Evolutionary conservation across 106 monocot genomes (phyloP), one percentile per base, ranked within the genome.

Genomic region (Dendrobium huoshanense): DNA sequence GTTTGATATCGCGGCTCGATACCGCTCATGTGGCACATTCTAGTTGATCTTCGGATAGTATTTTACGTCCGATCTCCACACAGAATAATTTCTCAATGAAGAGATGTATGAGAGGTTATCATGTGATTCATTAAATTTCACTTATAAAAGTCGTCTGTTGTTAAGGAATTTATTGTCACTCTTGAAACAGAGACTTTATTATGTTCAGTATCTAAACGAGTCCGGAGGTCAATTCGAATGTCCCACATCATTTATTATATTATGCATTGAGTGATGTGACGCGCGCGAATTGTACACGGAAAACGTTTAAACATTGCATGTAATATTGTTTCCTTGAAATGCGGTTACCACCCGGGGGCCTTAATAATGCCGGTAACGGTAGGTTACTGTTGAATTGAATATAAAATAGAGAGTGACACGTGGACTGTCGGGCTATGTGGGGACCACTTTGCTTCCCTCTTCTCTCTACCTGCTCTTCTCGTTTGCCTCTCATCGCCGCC

Each of bases 351-450:
- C 64, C 3, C n/a, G n/a, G n/a, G 64, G 64, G 22, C n/a, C 25
- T 25, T 24, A 25, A 65, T 65, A 25, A 65, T 6, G 20, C 9
- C 64, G 43, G 5, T 13, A 9, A 10, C 22, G 41, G 48, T 40
- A 68, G 33, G 37, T 51, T 15, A 41, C 47, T 40, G 51, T 48
- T 29, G 43, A 41, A 33, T 41, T 19, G 75, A 25, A 55, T 15
- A 2, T 49, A 2, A 51, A 13, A 51, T 65, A 48, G 45, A 82
- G 4, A 22, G 29, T 3, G 78, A 73, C 85, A 85, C 72, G 85
- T 85, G 81, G 27, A 58, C 42, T 85, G 85, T 85, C 85, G 85
- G 85, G 33, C 10, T 7, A 18, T 0, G 22, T 47, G 51, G 80
- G 81, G 85, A 0, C 54, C 41, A 6, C 43, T 65, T 24, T 10